phyloP scores from a whole-genome alignment of 352 stramenopile species.

The Globisporangium solare region DNA sequence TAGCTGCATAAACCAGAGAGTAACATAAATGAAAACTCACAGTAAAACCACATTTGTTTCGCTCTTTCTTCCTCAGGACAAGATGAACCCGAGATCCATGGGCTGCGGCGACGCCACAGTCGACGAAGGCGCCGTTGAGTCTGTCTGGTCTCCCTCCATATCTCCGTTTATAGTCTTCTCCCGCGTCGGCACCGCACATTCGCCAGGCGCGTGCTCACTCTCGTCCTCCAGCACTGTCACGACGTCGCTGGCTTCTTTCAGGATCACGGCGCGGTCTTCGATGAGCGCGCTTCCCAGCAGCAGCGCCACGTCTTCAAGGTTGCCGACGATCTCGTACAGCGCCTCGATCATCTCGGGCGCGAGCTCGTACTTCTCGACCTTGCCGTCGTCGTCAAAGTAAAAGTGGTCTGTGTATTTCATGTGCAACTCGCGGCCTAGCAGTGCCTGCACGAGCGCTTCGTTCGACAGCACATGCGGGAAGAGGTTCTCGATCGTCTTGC shows the following conservation, averaged over 20 bases:
- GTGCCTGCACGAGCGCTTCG: conserved; percentile 20
- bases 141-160: background rate
- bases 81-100: conserved; percentile 14
- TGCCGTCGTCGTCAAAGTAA: conserved; percentile 20
- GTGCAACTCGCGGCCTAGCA: conserved; percentile 27
- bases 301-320: conserved; percentile 18
- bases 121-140: background rate
- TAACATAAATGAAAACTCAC: no score
- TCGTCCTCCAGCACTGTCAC: background rate
- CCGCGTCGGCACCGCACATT: no score
- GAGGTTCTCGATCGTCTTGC: conserved; percentile 24
- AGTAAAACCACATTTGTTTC: no score
- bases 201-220: background rate
- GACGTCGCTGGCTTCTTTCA: background rate
- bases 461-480: conserved; percentile 29
- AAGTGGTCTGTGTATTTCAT: conserved; percentile 28
- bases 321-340: conserved; percentile 24
- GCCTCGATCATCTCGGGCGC: conserved; percentile 25
- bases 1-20: no score
- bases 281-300: conserved; percentile 20
- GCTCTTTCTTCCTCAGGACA: conserved; percentile 8
- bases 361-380: conserved; percentile 16
- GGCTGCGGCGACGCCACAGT: conserved; percentile 1
- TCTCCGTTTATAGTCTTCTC: background rate
- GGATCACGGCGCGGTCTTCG: conserved; percentile 5